Conservation (phyloP, 371 early-diverging fungal genomes). For the Circinella minor region DNA sequence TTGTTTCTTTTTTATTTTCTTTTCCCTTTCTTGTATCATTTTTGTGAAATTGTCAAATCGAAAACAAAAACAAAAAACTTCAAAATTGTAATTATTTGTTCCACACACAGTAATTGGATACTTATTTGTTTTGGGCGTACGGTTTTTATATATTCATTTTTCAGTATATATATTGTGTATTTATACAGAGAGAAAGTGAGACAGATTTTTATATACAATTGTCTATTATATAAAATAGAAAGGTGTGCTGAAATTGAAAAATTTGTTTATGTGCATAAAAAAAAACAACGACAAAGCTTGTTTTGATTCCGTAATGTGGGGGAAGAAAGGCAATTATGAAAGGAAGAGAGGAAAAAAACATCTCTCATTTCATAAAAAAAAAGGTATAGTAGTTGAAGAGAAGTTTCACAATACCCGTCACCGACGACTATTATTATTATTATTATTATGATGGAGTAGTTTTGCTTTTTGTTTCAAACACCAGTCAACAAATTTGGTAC, state of each 20-base stretch:
- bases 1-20: not conserved
- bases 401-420: not conserved
- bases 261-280: too few relatives aligned
- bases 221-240: too few relatives aligned
- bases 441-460: not conserved
- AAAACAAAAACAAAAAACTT: not conserved
- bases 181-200: too few relatives aligned
- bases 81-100: too few relatives aligned
- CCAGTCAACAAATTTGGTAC: not conserved
- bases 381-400: not conserved
- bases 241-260: too few relatives aligned
- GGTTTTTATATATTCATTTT: too few relatives aligned
- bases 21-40: not conserved
- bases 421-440: not conserved
- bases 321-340: not conserved
- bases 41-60: not conserved
- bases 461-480: conserved; percentile 8
- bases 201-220: too few relatives aligned
- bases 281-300: too few relatives aligned
- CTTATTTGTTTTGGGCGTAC: too few relatives aligned
- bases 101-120: too few relatives aligned
- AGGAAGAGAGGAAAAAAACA: not conserved
- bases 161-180: too few relatives aligned
- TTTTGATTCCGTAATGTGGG: not conserved
- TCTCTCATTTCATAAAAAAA: too few relatives aligned